Percentiles rank a stretch among this genome's conserved stretches.
Evolutionary conservation across 2,329 filamentous ascomycete genomes (phyloP).

Genomic region (Penicillium glabrum): DNA sequence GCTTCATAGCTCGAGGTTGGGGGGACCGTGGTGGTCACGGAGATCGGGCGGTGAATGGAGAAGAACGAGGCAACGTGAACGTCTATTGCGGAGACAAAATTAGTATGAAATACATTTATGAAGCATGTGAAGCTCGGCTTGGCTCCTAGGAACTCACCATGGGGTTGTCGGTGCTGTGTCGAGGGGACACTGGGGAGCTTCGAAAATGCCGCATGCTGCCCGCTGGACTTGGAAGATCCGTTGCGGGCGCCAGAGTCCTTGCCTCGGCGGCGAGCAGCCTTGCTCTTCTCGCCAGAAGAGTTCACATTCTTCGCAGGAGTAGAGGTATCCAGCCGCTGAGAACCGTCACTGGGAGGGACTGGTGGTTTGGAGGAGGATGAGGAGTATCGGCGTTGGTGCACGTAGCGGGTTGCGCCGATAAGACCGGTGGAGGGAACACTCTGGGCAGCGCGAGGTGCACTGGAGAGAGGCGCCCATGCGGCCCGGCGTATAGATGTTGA

Average conservation of each 20-base stretch:
- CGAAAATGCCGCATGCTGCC: conserved; percentile 39
- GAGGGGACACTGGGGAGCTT: conserved; percentile 51
- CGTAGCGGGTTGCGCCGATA: conserved; percentile 33
- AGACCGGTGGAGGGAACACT: conserved; percentile 32
- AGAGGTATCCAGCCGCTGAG: conserved; percentile 41
- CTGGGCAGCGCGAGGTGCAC: conserved; percentile 33
- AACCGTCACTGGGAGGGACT: conserved; percentile 47
- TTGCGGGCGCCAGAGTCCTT: conserved; percentile 36
- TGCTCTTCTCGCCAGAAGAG: conserved; percentile 37
- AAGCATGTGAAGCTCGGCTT: neutral
- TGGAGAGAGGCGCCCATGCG: conserved; percentile 40
- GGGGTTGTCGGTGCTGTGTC: conserved; percentile 49
- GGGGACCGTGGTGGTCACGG: conserved; percentile 78
- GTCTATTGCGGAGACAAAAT: conserved; percentile 55
- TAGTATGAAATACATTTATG: neutral
- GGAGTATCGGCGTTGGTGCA: conserved; percentile 49
- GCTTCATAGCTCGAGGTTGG: conserved; percentile 68
- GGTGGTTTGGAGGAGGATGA: conserved; percentile 50
- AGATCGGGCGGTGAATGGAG: conserved; percentile 91
- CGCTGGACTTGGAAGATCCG: conserved; percentile 35
- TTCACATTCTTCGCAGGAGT: conserved; percentile 40
- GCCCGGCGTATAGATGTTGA: conserved; percentile 48
- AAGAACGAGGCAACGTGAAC: conserved; percentile 90
- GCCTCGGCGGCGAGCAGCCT: conserved; percentile 34
- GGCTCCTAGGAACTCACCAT: conserved; percentile 38